Evolutionary conservation across 805 yeast genomes (phyloP), one percentile per base, ranked within the genome.

Genomic region (Ogataea pini): DNA sequence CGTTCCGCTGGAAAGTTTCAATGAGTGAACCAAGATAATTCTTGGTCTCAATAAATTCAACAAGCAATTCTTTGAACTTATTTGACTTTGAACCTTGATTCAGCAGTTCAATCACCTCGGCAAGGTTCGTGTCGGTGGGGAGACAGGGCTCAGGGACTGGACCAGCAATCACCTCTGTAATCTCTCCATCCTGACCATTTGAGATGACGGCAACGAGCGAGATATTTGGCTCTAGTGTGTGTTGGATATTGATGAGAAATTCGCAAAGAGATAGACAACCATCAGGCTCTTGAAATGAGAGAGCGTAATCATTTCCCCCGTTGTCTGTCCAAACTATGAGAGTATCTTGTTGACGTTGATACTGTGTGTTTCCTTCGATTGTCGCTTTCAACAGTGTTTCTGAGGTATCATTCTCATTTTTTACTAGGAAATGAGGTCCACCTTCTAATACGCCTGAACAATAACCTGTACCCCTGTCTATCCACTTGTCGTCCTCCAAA

Each of bases 301-400:
- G 72, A 1, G 98, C 98, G 54, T 89, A 80, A 65, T 89, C 96
- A 45, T 76, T 77, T 7, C 85, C 82, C 16, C 77, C 75, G 2
- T 69, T 59, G 60, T 89, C 96, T 8, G 95, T 86, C 98, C 98
- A 92, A 17, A 92, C 96, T 8, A 92, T 89, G 41, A 92, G 72
- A 0, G 97, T 90, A 49, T 90, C 97, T 62, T 90, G 96, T 61
- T 94, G 98, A 60, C 96, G 78, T 63, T 92, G 97, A 63, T 87
- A 92, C 57, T 87, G 95, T 3, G 83, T 84, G 24, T 79, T 68
- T 0, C 95, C 95, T 58, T 79, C 83, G n/a, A 92, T 72, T 49
- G 66, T 74, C 4, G 91, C 80, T 58, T 79, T 77, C 34, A 92
- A 68, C 18, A 92, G 69, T 9, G 80, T 70, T 24, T 83, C 82